Conservation (phyloP, 75 land plant genomes). For the Cupressus sempervirens region DNA sequence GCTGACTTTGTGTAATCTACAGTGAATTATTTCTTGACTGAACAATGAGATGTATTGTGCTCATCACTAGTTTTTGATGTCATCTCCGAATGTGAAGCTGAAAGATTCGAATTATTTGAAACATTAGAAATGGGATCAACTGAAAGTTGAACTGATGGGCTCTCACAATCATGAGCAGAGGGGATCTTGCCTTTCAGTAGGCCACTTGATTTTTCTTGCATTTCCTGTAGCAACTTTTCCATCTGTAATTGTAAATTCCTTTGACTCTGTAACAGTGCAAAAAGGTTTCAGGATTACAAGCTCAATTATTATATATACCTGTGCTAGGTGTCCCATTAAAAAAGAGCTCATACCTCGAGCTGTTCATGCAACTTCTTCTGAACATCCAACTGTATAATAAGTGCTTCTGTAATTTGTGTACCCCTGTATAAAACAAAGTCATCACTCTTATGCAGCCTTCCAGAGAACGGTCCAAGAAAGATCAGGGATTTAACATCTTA, state of each 20-base stretch:
- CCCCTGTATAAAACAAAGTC: conserved; percentile 9
- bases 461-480: background rate
- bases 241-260: conserved; percentile 9
- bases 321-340: background rate
- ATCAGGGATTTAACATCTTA: background rate
- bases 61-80: background rate
- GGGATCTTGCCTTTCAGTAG: background rate
- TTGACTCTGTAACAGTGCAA: conserved; percentile 6
- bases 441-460: background rate
- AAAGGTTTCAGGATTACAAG: background rate
- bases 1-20: background rate
- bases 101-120: background rate
- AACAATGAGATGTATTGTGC: background rate
- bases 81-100: background rate
- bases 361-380: conserved; percentile 9
- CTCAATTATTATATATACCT: background rate
- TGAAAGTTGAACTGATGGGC: background rate
- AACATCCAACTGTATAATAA: conserved; percentile 12
- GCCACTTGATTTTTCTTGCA: background rate
- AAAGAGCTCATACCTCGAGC: background rate
- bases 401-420: conserved; percentile 9
- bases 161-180: background rate
- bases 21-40: conserved; percentile 5
- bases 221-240: background rate
- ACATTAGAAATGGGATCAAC: conserved; percentile 6